Evolutionary conservation across 2,329 filamentous ascomycete genomes (phyloP), one percentile per base, ranked within the genome.

Genomic region (Colletotrichum tofieldiae): DNA sequence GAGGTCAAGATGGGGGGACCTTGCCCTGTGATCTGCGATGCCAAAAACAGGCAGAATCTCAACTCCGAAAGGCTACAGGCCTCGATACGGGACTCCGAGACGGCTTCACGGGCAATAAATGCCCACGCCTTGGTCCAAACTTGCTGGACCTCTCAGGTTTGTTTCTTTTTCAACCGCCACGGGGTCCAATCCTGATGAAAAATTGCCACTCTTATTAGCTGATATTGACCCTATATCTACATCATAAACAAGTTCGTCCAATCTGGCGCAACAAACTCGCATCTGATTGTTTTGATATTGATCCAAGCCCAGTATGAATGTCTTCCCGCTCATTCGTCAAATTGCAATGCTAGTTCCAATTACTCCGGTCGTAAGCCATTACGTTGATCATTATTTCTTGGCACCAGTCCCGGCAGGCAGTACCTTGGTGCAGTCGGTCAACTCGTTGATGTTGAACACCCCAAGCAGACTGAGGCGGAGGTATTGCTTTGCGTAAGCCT

Each of bases 401-500:
- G 12, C 12, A 39, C 14, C n/a, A 18, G 20, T 39, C 2, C 59
- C 45, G 4, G 32, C 45, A 32, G 85, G 88, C 5, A 90, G 79
- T 2, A 86, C 86, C 74, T 85, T 84, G 12, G 86, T 88, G 82
- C 88, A 90, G 72, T 90, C 88, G 14, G 84, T 87, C 52, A 90
- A 78, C n/a, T 81, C 77, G 77, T 90, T 89, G 77, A 90, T 86
- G 75, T 89, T 88, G 75, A 87, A 83, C 9, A 90, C 87, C 2
- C 88, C 88, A 7, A 90, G 84, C 2, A 90, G 79, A 47, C 85
- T 87, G 26, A 90, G 80, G 16, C 87, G 86, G 58, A 88, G 82
- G 74, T 90, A 90, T 18, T 86, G 87, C 47, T 82, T 82, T 3
- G 87, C 84, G 61, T 87, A 90, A 47, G 86, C 87, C 83, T 86